phyloP scores from a whole-genome alignment of 106 monocot genomes.

The Chionographis japonica region DNA sequence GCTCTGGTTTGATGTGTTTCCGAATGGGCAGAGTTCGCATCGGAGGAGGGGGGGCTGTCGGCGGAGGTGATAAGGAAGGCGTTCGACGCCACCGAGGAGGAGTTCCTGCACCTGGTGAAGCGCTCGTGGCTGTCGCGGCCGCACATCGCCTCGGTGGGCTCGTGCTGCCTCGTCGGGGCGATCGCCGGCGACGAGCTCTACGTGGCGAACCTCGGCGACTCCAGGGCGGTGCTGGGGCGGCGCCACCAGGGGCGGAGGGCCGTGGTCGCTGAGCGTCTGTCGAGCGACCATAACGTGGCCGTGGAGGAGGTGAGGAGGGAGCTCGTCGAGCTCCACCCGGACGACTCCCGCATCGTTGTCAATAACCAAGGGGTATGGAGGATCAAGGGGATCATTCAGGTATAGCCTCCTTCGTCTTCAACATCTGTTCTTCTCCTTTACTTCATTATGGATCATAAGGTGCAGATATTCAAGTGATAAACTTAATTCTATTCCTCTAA shows the following conservation, averaged over 20 bases:
- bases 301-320: constrained; percentile 56
- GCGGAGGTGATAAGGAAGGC: constrained; percentile 45
- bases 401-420: too few species aligned
- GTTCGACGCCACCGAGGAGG: constrained; percentile 50
- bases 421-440: too few species aligned
- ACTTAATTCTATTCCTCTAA: too few species aligned
- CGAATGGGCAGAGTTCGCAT: constrained; percentile 30
- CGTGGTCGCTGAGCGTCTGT: constrained; percentile 42
- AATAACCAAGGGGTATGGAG: constrained; percentile 44
- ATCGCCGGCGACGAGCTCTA: constrained; percentile 35
- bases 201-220: constrained; percentile 57
- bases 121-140: constrained; percentile 31
- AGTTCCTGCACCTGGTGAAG: constrained; percentile 36
- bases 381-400: constrained; percentile 63
- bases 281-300: constrained; percentile 52
- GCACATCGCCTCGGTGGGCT: constrained; percentile 49
- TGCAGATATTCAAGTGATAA: background rate
- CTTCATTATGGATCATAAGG: background rate
- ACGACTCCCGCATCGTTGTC: constrained; percentile 52
- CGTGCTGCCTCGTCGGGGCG: constrained; percentile 52
- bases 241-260: constrained; percentile 14
- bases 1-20: background rate
- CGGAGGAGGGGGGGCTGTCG: constrained; percentile 45
- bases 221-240: constrained; percentile 47
- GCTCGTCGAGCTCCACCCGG: constrained; percentile 35